Evolutionary conservation across 495 filamentous ascomycete genomes (phyloP).

Genomic region (Podospora conica): DNA sequence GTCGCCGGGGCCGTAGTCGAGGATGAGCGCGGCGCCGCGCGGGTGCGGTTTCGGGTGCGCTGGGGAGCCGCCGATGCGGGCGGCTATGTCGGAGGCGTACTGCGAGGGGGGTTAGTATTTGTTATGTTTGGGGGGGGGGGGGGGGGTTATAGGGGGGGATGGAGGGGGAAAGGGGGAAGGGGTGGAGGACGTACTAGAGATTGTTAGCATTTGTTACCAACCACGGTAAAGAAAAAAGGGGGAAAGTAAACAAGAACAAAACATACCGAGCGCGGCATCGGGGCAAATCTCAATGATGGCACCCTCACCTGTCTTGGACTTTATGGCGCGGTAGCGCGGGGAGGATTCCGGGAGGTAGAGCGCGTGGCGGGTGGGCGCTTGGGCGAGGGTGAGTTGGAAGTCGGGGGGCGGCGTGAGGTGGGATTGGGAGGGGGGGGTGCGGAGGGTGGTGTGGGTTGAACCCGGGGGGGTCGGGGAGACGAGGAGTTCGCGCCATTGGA

Average conservation of each 20-base stretch:
- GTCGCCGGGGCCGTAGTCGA: conserved; percentile 81
- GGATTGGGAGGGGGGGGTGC: conserved; percentile 50
- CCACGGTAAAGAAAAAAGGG: too few species aligned
- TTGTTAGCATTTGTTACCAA: too few species aligned
- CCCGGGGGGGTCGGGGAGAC: conserved; percentile 60
- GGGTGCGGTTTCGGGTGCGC: conserved; percentile 51
- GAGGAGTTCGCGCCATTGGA: conserved; percentile 83
- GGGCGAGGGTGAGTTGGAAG: conserved; percentile 76
- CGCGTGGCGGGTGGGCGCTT: conserved; percentile 69
- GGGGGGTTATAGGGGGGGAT: too few species aligned
- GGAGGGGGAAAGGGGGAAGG: too few species aligned
- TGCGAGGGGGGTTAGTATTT: too few species aligned
- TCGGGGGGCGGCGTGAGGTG: conserved; percentile 53
- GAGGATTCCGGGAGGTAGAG: conserved; percentile 81
- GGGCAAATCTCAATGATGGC: conserved; percentile 83
- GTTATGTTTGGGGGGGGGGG: too few species aligned
- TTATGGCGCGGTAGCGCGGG: conserved; percentile 69
- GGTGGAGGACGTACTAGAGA: too few species aligned
- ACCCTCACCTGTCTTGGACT: conserved; percentile 49
- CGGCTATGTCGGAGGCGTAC: conserved; percentile 74
- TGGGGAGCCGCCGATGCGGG: conserved; percentile 67
- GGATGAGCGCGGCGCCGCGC: conserved; percentile 79
- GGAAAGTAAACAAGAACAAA: too few species aligned
- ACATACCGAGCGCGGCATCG: conserved; percentile 68
- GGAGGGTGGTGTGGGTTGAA: conserved; percentile 38